Conservation (phyloP, 2,329 filamentous ascomycete species). For the Claviceps purpurea region DNA sequence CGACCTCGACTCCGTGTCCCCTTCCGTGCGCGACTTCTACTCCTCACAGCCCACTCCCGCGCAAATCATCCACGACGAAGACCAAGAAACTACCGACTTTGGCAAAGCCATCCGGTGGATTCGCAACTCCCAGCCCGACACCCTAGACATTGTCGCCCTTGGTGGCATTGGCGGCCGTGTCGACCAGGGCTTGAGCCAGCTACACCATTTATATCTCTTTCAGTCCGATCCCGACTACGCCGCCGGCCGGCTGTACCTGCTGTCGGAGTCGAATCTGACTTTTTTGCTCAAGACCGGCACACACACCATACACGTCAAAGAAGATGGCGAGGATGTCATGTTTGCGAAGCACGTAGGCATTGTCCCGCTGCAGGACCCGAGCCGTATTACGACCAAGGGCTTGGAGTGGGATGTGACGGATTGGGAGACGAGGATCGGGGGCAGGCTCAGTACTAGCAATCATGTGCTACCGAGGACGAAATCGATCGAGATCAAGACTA, state of each 20-base stretch:
- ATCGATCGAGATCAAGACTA: constrained; percentile 49
- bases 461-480: constrained; percentile 48
- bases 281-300: constrained; percentile 61
- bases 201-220: constrained; percentile 69
- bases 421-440: constrained; percentile 68
- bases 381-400: constrained; percentile 64
- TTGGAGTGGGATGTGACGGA: constrained; percentile 82
- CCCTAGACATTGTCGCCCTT: constrained; percentile 59
- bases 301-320: constrained; percentile 55
- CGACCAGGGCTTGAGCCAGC: constrained; percentile 79
- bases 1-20: constrained; percentile 73
- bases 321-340: constrained; percentile 29
- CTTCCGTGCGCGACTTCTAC: constrained; percentile 54
- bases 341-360: constrained; percentile 78
- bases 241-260: constrained; percentile 55
- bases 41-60: constrained; percentile 35
- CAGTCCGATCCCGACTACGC: constrained; percentile 36
- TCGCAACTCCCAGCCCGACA: constrained; percentile 21
- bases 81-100: constrained; percentile 86
- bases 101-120: constrained; percentile 62
- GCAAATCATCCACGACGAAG: constrained; percentile 53
- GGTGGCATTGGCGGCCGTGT: constrained; percentile 82
- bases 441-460: constrained; percentile 67
- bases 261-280: constrained; percentile 69
- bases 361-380: constrained; percentile 67